Percentiles rank a stretch among this genome's conserved stretches.
Evolutionary conservation across 495 filamentous ascomycete species (phyloP).

Genomic region (Apiosordaria backusii): DNA sequence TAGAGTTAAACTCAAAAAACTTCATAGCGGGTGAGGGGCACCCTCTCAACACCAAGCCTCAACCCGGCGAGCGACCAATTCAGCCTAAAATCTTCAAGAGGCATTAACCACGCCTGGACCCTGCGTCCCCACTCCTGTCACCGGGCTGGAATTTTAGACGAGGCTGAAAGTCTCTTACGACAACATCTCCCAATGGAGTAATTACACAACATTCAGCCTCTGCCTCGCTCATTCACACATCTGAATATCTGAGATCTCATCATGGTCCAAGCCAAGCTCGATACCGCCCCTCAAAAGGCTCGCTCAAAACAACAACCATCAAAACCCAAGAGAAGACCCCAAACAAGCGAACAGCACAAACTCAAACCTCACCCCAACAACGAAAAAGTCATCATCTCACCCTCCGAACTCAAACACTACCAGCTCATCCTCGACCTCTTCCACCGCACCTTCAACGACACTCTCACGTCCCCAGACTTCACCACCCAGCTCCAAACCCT

Average conservation of each 20-base stretch:
- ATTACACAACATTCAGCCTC: conserved; percentile 1
- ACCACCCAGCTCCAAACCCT: conserved; percentile 64
- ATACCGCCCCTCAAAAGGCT: conserved; percentile 1
- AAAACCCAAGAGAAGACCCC: not conserved
- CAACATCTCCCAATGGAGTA: not conserved
- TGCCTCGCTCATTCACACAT: not conserved
- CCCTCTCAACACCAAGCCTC: not conserved
- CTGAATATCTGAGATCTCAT: not conserved
- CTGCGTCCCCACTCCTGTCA: not conserved
- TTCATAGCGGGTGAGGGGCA: not conserved
- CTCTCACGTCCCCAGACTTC: conserved; percentile 39
- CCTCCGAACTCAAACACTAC: conserved; percentile 48
- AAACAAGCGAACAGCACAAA: not conserved
- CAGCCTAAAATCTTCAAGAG: conserved; percentile 3
- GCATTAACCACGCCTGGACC: not conserved
- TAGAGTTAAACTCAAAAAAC: not conserved
- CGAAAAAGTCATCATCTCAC: not conserved
- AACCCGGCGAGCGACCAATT: conserved; percentile 1
- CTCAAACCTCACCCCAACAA: not conserved
- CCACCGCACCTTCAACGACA: conserved; percentile 52
- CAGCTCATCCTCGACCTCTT: conserved; percentile 79
- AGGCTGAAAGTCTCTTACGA: conserved; percentile 3
- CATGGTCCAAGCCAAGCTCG: not conserved
- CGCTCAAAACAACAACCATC: not conserved
- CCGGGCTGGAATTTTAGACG: not conserved